Conservation (phyloP, 164 flowering plant genomes). For the Liquidambar formosana region DNA sequence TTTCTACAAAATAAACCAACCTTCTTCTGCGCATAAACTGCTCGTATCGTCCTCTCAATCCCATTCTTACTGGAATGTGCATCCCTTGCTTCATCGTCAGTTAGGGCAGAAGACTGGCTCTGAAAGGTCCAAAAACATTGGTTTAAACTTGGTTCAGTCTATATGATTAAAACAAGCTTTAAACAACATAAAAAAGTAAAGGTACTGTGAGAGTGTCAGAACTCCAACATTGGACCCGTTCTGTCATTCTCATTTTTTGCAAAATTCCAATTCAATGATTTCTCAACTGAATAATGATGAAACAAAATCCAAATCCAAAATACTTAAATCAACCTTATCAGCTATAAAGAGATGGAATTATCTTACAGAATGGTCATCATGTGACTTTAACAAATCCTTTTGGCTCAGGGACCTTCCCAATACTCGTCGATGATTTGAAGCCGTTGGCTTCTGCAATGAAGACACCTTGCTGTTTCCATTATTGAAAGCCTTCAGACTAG, state of each 20-base stretch:
- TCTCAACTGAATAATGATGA: too few relatives aligned
- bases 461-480: slow-evolving; percentile 32
- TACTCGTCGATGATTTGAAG: slow-evolving; percentile 38
- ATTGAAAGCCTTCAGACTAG: slow-evolving; percentile 29
- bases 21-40: slow-evolving; percentile 73
- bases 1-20: slow-evolving; percentile 22
- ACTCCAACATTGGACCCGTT: not conserved
- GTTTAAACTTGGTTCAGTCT: not conserved
- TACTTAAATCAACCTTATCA: not conserved
- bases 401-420: slow-evolving; percentile 72
- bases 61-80: slow-evolving; percentile 39
- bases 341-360: not conserved
- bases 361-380: slow-evolving; percentile 80
- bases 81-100: slow-evolving; percentile 85
- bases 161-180: not conserved
- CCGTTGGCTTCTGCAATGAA: slow-evolving; percentile 29
- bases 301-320: not conserved
- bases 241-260: not conserved
- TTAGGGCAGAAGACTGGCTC: slow-evolving; percentile 88
- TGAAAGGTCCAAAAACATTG: slow-evolving; percentile 29
- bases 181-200: not conserved
- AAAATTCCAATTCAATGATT: not conserved
- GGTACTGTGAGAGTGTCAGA: not conserved
- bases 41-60: slow-evolving; percentile 57
- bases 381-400: slow-evolving; percentile 48